phyloP scores from a whole-genome alignment of 2,329 filamentous ascomycete genomes.

The Dothideomycetes sp. region DNA sequence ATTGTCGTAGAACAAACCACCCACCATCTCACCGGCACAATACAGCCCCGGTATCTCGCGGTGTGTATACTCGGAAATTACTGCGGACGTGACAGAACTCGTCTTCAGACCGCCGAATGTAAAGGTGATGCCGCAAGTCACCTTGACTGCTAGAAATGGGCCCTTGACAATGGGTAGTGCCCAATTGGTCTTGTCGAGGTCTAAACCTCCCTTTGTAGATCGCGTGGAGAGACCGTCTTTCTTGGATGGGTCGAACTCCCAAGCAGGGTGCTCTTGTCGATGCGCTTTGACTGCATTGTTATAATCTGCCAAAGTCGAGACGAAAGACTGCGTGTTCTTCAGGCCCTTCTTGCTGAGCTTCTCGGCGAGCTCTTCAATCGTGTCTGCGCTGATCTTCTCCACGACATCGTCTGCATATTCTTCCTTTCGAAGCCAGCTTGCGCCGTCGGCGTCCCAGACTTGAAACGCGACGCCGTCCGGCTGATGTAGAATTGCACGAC shows the following conservation, averaged over 20 bases:
- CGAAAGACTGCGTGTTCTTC: conserved; percentile 33
- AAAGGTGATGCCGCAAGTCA: conserved; percentile 56
- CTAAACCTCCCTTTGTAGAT: conserved; percentile 32
- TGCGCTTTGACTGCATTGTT: conserved; percentile 45
- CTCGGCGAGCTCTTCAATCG: conserved; percentile 45
- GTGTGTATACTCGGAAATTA: conserved; percentile 37
- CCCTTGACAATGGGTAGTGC: conserved; percentile 45
- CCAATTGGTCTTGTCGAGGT: conserved; percentile 55
- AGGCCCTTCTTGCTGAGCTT: conserved; percentile 39
- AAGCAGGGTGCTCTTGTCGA: conserved; percentile 32
- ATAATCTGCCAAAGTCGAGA: conserved; percentile 43
- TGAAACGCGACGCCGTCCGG: conserved; percentile 51
- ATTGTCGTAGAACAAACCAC: conserved; percentile 52
- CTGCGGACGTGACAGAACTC: conserved; percentile 41
- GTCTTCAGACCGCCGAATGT: conserved; percentile 55
- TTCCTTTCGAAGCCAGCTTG: conserved; percentile 45
- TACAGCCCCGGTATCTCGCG: conserved; percentile 44
- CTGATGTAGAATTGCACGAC: conserved; percentile 49
- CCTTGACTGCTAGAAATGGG: conserved; percentile 53
- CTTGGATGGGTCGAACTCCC: conserved; percentile 47
- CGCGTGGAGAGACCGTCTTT: conserved; percentile 54
- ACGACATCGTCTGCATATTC: conserved; percentile 52
- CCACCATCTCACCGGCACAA: conserved; percentile 56
- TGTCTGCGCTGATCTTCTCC: conserved; percentile 38
- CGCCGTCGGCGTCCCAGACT: conserved; percentile 47